Evolutionary conservation across 1,284 basidiomycete genomes (phyloP), one percentile per base, ranked within the genome.

Genomic region (Stygiomarasmius scandens): DNA sequence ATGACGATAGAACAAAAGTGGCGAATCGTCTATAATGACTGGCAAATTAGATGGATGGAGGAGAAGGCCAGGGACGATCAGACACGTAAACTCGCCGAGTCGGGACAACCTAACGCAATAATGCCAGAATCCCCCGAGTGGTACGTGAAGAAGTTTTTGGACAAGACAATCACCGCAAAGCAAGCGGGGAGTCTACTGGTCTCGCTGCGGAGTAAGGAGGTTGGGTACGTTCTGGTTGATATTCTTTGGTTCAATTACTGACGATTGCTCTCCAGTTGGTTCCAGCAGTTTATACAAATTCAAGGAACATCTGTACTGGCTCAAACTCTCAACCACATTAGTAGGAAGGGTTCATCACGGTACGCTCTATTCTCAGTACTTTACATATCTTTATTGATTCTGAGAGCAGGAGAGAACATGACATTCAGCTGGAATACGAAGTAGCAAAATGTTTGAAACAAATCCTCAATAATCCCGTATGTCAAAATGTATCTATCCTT

Each of bases 91-190:
- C 84, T 86, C 64, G 73, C 71, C 20, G 85, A 89, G 57, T 67
- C 77, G 2, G 85, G 85, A 14, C 82, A 82, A 61, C 68, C 80
- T 14, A 70, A 71, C 20, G 71, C 77, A 24, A 78, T 81, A 45
- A 73, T 82, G 19, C 84, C 85, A 58, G 85, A 88, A 59, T 84
- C 87, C 19, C 92, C 92, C 1, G 89, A 94, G 69, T 95, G 87
- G 89, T 97, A 94, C 69, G 87, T 96, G 64, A 86, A 89, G 72
- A 93, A 89, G 71, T 95, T 97, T 70, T 79, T 96, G 71, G 92
- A 95, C 68, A 86, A 86, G 61, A 90, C 92, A 4, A 89, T 96
- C 49, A 95, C 89, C 1, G 75, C 86, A 27, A 93, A 92, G 72
- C 87, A 94, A 63, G 92, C 92, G 12, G 80, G 83, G 27, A 86